These are phyloP conservation scores for Komagataea norvegica DNA, from an alignment of 1,139 yeast genomes.

Conservation along the genomic window DNA sequence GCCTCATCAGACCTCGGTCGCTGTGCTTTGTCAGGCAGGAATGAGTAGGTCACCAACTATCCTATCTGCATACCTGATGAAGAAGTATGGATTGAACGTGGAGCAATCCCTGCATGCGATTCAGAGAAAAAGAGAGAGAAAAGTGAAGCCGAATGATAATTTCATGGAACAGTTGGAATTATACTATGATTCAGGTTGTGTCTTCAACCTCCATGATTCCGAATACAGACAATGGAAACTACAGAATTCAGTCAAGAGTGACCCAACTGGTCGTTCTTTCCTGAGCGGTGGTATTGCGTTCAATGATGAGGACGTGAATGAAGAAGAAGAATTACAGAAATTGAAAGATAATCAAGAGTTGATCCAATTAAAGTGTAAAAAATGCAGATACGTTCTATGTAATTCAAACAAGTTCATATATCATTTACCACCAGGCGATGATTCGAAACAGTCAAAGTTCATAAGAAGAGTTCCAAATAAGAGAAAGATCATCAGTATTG, in stretches of 20 bases:
- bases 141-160: constrained; percentile 71
- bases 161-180: constrained; percentile 68
- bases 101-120: constrained; percentile 71
- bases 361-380: constrained; percentile 57
- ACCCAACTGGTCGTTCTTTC: constrained; percentile 31
- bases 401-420: constrained; percentile 45
- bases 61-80: constrained; percentile 75
- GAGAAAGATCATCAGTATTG: constrained; percentile 49
- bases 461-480: constrained; percentile 58
- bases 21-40: constrained; percentile 84
- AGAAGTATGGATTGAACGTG: constrained; percentile 52
- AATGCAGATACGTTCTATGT: constrained; percentile 57
- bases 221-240: constrained; percentile 51
- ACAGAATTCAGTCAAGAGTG: constrained; percentile 33
- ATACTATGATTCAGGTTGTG: constrained; percentile 47
- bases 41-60: constrained; percentile 75
- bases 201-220: constrained; percentile 34
- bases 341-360: constrained; percentile 22
- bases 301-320: constrained; percentile 19
- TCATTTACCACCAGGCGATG: constrained; percentile 56
- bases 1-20: constrained; percentile 44
- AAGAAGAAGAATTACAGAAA: constrained; percentile 25
- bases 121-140: constrained; percentile 46
- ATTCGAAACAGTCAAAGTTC: constrained; percentile 59
- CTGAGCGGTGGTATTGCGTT: constrained; percentile 29